phyloP scores from a whole-genome alignment of 2,329 filamentous ascomycete species.

The Colletotrichum trifolii region DNA sequence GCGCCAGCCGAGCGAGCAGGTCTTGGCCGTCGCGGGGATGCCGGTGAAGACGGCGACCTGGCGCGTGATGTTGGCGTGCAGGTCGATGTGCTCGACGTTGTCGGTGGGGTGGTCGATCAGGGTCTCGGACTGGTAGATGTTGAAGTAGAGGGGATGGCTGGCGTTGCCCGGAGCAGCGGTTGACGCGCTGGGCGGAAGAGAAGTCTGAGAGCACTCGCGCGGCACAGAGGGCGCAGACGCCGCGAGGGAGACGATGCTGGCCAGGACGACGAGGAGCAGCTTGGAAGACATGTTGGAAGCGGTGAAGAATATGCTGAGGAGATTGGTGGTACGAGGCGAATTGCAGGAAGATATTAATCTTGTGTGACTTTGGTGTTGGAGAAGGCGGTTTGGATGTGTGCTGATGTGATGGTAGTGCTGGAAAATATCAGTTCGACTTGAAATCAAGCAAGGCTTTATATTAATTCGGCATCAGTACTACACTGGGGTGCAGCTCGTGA shows the following conservation, averaged over 20 bases:
- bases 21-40: constrained; percentile 43
- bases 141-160: constrained; percentile 32
- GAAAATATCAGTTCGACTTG: background rate
- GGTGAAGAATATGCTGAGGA: background rate
- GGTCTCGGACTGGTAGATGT: constrained; percentile 27
- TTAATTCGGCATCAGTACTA: background rate
- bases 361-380: constrained; percentile 1
- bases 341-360: background rate
- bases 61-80: constrained; percentile 39
- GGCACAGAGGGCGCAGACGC: background rate
- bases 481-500: background rate
- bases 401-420: background rate
- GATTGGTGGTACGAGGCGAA: background rate
- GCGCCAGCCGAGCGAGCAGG: constrained; percentile 45
- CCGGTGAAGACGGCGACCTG: constrained; percentile 47
- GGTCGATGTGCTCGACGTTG: constrained; percentile 40
- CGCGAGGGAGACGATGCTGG: constrained; percentile 13
- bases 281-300: constrained; percentile 8
- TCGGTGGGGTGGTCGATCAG: constrained; percentile 13
- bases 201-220: constrained; percentile 14
- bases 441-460: constrained; percentile 7
- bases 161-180: background rate
- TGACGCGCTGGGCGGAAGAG: background rate
- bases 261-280: constrained; percentile 10
- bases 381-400: constrained; percentile 1